phyloP scores from a whole-genome alignment of 208 protist species.

The Borovskyia barvae region DNA sequence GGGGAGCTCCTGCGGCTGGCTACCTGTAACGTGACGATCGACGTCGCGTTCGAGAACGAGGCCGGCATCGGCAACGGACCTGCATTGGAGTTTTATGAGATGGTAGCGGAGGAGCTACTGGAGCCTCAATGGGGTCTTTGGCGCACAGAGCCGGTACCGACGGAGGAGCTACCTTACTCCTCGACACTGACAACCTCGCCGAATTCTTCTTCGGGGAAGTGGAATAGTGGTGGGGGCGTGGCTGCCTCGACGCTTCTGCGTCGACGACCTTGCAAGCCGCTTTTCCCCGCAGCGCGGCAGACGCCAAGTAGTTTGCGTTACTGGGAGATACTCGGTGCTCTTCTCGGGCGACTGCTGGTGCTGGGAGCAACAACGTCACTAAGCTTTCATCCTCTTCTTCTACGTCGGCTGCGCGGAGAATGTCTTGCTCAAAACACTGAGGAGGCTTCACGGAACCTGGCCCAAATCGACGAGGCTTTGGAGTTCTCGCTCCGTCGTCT shows the following conservation, averaged over 20 bases:
- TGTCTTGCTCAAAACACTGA: not conserved
- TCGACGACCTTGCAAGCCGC: conserved; percentile 16
- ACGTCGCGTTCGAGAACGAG: conserved; percentile 79
- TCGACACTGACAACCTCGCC: not conserved
- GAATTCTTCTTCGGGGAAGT: too few relatives aligned
- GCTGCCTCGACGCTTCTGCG: not conserved
- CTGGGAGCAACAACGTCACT: conserved; percentile 47
- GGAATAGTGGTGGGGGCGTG: too few relatives aligned
- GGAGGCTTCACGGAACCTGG: conserved; percentile 21
- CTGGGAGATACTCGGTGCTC: conserved; percentile 67
- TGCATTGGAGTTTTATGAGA: conserved; percentile 75
- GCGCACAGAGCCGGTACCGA: conserved; percentile 37
- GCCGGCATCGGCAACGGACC: conserved; percentile 77
- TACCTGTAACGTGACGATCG: conserved; percentile 57
- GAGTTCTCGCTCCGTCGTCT: conserved; percentile 38
- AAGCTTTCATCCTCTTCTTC: conserved; percentile 58
- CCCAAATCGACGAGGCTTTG: conserved; percentile 47
- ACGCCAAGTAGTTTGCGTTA: conserved; percentile 31
- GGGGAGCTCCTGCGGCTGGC: conserved; percentile 43
- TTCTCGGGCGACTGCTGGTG: conserved; percentile 63
- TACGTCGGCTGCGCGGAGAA: conserved; percentile 51
- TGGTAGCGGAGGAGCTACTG: conserved; percentile 47
- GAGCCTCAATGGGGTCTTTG: conserved; percentile 41
- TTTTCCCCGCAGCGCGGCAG: conserved; percentile 30
- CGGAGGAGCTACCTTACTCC: not conserved